phyloP scores from a whole-genome alignment of 805 yeast species.

The Nakazawaea ishiwadae region DNA sequence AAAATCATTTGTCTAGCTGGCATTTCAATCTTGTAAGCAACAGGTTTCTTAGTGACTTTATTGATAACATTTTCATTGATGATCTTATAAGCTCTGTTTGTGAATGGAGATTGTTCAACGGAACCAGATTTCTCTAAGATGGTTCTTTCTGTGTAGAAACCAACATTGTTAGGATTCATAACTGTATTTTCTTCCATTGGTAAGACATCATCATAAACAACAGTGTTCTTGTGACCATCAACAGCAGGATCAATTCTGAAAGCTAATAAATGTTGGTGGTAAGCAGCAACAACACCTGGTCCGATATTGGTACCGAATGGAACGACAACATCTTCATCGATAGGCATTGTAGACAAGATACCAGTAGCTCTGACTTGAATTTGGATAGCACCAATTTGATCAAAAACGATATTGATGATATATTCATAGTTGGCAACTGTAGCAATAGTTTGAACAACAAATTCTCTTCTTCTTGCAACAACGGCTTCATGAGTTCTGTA shows the following conservation, averaged over 20 bases:
- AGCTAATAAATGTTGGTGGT: conserved; percentile 77
- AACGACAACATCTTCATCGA: conserved; percentile 66
- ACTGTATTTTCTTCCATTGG: conserved; percentile 51
- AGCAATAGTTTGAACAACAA: conserved; percentile 75
- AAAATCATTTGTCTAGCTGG: conserved; percentile 75
- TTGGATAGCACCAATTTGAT: conserved; percentile 73
- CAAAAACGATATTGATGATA: conserved; percentile 65
- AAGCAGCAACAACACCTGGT: conserved; percentile 79
- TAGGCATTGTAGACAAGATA: conserved; percentile 80
- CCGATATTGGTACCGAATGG: conserved; percentile 69
- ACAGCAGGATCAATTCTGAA: conserved; percentile 80
- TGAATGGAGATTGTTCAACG: conserved; percentile 71
- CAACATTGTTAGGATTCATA: conserved; percentile 64
- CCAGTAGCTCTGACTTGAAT: conserved; percentile 85
- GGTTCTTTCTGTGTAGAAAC: conserved; percentile 60
- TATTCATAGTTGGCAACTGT: conserved; percentile 86
- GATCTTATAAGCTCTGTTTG: conserved; percentile 69
- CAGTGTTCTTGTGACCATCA: conserved; percentile 78
- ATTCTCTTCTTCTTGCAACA: conserved; percentile 73
- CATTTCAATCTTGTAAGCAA: conserved; percentile 69
- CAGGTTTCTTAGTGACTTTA: conserved; percentile 65
- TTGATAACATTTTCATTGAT: conserved; percentile 71
- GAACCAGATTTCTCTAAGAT: conserved; percentile 66
- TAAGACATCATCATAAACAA: conserved; percentile 64
- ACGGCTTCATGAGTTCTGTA: conserved; percentile 68